These are phyloP conservation scores for Heterobasidion occidentale DNA, from an alignment of 1,284 basidiomycete species.

Conservation along the genomic window DNA sequence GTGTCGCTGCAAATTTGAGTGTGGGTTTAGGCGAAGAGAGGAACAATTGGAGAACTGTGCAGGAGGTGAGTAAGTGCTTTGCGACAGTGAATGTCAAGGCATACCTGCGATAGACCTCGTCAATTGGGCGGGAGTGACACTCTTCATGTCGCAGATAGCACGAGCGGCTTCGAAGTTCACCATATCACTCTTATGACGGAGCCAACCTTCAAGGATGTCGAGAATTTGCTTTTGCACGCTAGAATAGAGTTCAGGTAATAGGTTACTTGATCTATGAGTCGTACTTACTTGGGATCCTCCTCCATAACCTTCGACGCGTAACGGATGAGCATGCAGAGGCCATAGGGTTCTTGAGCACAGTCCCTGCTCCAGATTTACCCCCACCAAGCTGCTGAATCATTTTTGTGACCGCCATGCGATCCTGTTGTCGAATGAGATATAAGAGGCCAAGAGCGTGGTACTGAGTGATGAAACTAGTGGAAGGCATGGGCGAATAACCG, in stretches of 20 bases:
- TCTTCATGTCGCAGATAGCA: slow-evolving; percentile 94
- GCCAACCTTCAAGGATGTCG: slow-evolving; percentile 91
- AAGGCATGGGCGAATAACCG: slow-evolving; percentile 75
- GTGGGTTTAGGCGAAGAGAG: slow-evolving; percentile 89
- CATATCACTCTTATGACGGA: slow-evolving; percentile 99
- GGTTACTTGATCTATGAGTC: slow-evolving; percentile 17
- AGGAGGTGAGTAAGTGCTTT: slow-evolving; percentile 2
- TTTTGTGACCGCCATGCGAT: slow-evolving; percentile 98
- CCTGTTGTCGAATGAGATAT: slow-evolving; percentile 93
- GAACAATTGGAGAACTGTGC: slow-evolving; percentile 86
- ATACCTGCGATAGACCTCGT: slow-evolving; percentile 83
- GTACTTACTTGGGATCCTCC: slow-evolving; percentile 85
- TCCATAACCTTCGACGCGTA: slow-evolving; percentile 98
- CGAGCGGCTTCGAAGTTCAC: slow-evolving; percentile 99
- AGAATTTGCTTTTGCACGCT: slow-evolving; percentile 90
- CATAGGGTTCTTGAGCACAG: slow-evolving; percentile 90
- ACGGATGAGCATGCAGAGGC: slow-evolving; percentile 98
- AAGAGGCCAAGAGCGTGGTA: slow-evolving; percentile 95
- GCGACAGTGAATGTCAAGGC: not conserved
- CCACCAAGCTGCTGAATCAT: slow-evolving; percentile 98
- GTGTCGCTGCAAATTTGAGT: slow-evolving; percentile 96
- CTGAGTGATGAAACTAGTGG: slow-evolving; percentile 90
- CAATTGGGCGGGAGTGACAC: slow-evolving; percentile 72
- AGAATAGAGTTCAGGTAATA: slow-evolving; percentile 7
- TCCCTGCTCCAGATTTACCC: slow-evolving; percentile 76